phyloP scores from a whole-genome alignment of 148 eudicot genomes.

The Amaranthus cruentus region DNA sequence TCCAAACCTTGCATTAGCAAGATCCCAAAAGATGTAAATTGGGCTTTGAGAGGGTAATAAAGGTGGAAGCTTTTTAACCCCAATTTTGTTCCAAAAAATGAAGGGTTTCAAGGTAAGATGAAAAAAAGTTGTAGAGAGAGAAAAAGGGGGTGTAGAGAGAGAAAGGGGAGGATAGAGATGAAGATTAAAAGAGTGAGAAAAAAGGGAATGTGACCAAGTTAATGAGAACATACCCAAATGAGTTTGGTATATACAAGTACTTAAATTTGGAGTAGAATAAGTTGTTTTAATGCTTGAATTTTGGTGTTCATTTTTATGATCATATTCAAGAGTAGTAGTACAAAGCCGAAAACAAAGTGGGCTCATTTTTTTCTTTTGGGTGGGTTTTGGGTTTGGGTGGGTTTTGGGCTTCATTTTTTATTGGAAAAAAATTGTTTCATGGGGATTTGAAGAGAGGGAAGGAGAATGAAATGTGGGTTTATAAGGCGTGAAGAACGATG shows the following conservation, averaged over 20 bases:
- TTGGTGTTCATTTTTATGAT: slow-evolving; percentile 5
- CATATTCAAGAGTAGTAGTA: slow-evolving; percentile 13
- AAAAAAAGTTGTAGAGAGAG: slow-evolving; percentile 29
- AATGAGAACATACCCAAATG: slow-evolving; percentile 49
- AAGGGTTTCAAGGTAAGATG: slow-evolving; percentile 49
- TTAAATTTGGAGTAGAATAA: slow-evolving; percentile 38
- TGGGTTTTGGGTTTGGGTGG: background rate
- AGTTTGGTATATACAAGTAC: slow-evolving; percentile 64
- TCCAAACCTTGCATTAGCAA: slow-evolving; percentile 52
- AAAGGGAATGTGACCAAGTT: slow-evolving; percentile 51
- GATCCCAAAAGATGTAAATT: slow-evolving; percentile 43
- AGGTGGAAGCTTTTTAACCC: slow-evolving; percentile 30
- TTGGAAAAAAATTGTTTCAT: background rate
- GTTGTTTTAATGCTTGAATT: slow-evolving; percentile 19
- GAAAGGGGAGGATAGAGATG: slow-evolving; percentile 18
- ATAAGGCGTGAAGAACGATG: slow-evolving; percentile 2
- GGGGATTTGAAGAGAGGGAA: background rate
- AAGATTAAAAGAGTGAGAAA: slow-evolving; percentile 47
- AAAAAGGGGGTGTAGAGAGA: slow-evolving; percentile 4
- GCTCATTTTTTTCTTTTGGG: slow-evolving; percentile 16
- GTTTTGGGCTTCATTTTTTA: background rate
- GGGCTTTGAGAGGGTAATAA: background rate
- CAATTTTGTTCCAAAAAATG: slow-evolving; percentile 49
- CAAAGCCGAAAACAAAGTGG: slow-evolving; percentile 43
- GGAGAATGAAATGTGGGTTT: background rate